A percentile compares a stretch with the other conserved stretches of the same genome.
These are phyloP conservation scores for Epichloe aotearoae DNA, from an alignment of 2,329 filamentous ascomycete species.

Conservation along the genomic window DNA sequence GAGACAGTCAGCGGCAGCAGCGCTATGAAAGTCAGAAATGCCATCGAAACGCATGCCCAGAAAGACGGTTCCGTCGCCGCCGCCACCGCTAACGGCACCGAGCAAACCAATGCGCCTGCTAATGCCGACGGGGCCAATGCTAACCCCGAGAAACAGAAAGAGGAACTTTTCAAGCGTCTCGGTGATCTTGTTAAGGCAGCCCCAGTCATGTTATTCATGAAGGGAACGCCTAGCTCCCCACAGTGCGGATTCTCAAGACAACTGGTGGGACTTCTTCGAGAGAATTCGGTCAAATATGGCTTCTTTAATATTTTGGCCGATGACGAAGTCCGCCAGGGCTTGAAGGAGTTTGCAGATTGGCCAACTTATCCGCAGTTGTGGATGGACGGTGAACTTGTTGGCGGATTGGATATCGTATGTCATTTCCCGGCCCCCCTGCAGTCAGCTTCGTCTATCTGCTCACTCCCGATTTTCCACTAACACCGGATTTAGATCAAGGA, in stretches of 20 bases:
- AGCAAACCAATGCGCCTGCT: slow-evolving; percentile 23
- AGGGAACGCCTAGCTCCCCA: slow-evolving; percentile 76
- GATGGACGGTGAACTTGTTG: slow-evolving; percentile 79
- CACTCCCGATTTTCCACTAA: not conserved
- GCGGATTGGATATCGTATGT: slow-evolving; percentile 89
- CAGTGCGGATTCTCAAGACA: slow-evolving; percentile 92
- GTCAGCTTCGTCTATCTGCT: not conserved
- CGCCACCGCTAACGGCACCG: slow-evolving; percentile 21
- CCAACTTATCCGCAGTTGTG: slow-evolving; percentile 95
- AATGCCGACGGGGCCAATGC: slow-evolving; percentile 29
- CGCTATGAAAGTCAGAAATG: slow-evolving; percentile 68
- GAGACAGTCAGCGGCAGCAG: slow-evolving; percentile 86
- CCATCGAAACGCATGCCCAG: slow-evolving; percentile 71
- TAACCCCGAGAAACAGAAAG: slow-evolving; percentile 52
- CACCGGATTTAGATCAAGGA: slow-evolving; percentile 64
- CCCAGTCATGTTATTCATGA: slow-evolving; percentile 98
- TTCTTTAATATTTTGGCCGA: slow-evolving; percentile 99
- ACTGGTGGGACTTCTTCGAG: slow-evolving; percentile 72
- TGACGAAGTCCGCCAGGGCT: slow-evolving; percentile 87
- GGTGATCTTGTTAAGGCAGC: slow-evolving; percentile 83
- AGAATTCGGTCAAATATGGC: slow-evolving; percentile 86
- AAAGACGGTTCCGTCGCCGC: slow-evolving; percentile 22
- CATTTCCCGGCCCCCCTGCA: not conserved
- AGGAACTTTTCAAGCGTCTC: slow-evolving; percentile 73
- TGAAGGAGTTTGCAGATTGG: slow-evolving; percentile 98